Evolutionary conservation across 345 rosid species (phyloP).

Genomic region (Durio zibethinus): DNA sequence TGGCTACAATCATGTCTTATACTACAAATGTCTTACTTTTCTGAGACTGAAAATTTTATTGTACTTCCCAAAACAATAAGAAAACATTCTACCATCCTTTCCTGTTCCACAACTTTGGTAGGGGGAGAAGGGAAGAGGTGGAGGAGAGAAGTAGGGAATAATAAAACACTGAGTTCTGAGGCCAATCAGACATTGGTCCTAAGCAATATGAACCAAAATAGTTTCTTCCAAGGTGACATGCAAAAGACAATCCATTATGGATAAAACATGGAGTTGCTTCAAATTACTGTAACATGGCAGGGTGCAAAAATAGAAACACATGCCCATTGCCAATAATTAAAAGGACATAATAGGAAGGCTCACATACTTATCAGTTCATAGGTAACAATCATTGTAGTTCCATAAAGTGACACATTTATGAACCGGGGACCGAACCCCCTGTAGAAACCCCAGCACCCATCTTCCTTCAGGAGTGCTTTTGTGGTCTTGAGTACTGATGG

Average conservation of each 20-base stretch:
- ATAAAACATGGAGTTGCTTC: neutral
- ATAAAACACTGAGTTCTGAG: neutral
- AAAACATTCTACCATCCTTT: neutral
- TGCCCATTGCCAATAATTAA: neutral
- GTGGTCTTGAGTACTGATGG: conserved; percentile 56
- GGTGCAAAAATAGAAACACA: neutral
- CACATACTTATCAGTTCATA: conserved; percentile 60
- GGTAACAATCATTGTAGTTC: conserved; percentile 67
- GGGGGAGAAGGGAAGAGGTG: neutral
- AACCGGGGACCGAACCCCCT: conserved; percentile 65
- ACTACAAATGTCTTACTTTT: neutral
- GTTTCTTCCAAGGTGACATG: neutral
- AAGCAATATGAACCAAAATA: neutral
- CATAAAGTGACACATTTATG: conserved; percentile 58
- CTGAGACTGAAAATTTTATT: neutral
- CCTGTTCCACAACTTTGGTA: neutral
- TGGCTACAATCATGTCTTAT: neutral
- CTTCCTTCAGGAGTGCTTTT: conserved; percentile 46
- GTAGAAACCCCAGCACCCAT: conserved; percentile 62
- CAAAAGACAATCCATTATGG: neutral
- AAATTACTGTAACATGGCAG: neutral
- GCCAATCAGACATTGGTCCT: neutral
- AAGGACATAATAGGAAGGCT: neutral
- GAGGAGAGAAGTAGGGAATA: neutral
- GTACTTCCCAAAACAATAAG: neutral